phyloP scores from a whole-genome alignment of 306 rosid genomes.

The Oxytropis ochrocephala region DNA sequence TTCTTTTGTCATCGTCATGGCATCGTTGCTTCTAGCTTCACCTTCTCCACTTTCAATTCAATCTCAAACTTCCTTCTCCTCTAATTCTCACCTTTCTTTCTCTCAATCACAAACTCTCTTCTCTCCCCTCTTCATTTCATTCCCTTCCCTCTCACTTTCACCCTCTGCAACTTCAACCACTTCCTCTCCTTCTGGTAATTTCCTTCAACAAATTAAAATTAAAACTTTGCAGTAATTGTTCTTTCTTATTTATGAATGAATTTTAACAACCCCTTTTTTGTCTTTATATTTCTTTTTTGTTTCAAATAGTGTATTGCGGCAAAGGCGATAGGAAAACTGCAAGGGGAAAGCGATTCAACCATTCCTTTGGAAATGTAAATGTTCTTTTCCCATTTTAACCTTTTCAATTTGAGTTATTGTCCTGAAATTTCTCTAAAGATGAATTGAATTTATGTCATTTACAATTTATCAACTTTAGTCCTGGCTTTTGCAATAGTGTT shows the following conservation, averaged over 20 bases:
- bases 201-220: not conserved
- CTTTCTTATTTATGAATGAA: not conserved
- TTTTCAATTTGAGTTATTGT: not conserved
- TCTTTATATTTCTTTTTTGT: not conserved
- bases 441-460: not conserved
- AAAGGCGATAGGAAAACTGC: conserved; percentile 78
- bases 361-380: conserved; percentile 65
- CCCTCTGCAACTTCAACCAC: not conserved
- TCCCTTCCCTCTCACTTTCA: conserved; percentile 30
- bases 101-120: conserved; percentile 55
- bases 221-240: not conserved
- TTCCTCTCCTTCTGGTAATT: conserved; percentile 52
- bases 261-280: conserved; percentile 13
- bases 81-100: conserved; percentile 44
- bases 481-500: no score
- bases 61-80: conserved; percentile 18
- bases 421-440: not conserved
- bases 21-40: conserved; percentile 51
- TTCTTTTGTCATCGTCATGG: conserved; percentile 54
- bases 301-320: conserved; percentile 57
- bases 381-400: not conserved
- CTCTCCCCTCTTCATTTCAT: conserved; percentile 22
- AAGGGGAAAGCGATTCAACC: conserved; percentile 78
- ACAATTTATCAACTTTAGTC: no score
- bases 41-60: conserved; percentile 41